These are phyloP conservation scores for Acer yangbiense DNA, from an alignment of 345 rosid genomes.

Conservation along the genomic window DNA sequence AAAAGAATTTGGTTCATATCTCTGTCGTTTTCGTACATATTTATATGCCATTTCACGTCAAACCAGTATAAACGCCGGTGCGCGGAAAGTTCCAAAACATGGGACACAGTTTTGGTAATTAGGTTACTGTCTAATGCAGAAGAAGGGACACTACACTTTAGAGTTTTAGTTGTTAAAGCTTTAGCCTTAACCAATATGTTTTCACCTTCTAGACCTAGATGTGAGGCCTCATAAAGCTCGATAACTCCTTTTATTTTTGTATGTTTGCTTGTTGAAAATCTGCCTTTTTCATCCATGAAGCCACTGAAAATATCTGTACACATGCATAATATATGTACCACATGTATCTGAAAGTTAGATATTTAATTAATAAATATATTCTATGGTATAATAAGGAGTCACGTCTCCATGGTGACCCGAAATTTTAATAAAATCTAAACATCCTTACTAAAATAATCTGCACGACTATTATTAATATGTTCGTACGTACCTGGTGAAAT, in stretches of 20 bases:
- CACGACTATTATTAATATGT: no score
- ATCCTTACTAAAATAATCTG: no score
- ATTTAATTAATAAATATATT: background rate
- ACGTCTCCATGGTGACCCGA: no score
- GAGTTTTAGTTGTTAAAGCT: constrained; percentile 18
- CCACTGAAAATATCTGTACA: constrained; percentile 35
- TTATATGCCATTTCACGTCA: constrained; percentile 48
- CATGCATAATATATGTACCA: background rate
- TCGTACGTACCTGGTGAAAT: constrained; percentile 40
- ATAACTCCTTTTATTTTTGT: constrained; percentile 33
- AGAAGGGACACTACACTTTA: background rate
- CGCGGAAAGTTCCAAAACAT: constrained; percentile 41
- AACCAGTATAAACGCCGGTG: constrained; percentile 52
- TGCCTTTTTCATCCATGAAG: constrained; percentile 32
- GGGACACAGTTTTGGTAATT: constrained; percentile 10
- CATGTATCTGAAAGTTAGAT: no score
- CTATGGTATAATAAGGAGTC: no score
- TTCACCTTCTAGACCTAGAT: constrained; percentile 38
- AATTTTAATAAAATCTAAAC: no score
- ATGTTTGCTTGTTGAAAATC: constrained; percentile 20
- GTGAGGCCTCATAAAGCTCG: constrained; percentile 52
- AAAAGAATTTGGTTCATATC: constrained; percentile 9
- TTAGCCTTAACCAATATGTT: constrained; percentile 31
- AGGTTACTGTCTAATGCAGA: constrained; percentile 11
- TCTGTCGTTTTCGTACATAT: constrained; percentile 12